phyloP scores from a whole-genome alignment of 495 filamentous ascomycete species.

The Parmelia sp. region DNA sequence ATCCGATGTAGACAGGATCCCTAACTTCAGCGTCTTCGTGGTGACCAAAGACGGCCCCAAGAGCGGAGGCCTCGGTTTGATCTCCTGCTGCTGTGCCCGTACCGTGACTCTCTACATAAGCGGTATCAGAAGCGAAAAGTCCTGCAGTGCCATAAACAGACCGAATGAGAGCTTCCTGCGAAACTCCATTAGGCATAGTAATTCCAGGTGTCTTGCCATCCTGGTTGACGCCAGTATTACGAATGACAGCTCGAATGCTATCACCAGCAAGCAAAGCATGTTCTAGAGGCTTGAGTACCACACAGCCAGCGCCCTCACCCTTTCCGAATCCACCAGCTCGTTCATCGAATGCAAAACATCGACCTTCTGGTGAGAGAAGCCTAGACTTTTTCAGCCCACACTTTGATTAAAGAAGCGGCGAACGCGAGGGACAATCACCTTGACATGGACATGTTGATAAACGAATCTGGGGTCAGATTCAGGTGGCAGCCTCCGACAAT shows the following conservation, averaged over 20 bases:
- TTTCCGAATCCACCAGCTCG: slow-evolving; percentile 37
- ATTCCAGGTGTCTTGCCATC: slow-evolving; percentile 47
- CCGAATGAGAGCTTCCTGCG: slow-evolving; percentile 37
- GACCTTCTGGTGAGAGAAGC: slow-evolving; percentile 5
- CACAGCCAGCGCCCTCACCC: slow-evolving; percentile 38
- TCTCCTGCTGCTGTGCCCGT: not conserved
- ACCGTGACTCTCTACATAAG: slow-evolving; percentile 36
- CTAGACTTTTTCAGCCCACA: not conserved
- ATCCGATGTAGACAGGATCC: slow-evolving; percentile 34
- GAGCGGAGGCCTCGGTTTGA: slow-evolving; percentile 7
- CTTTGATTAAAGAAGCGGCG: not conserved
- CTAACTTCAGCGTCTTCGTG: too few species aligned
- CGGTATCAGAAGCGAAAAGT: slow-evolving; percentile 32
- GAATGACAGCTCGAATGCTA: slow-evolving; percentile 35
- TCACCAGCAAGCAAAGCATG: slow-evolving; percentile 37
- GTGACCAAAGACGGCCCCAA: slow-evolving; percentile 1
- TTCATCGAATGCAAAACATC: slow-evolving; percentile 1
- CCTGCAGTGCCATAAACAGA: slow-evolving; percentile 36
- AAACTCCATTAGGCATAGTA: slow-evolving; percentile 34
- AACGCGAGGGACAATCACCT: slow-evolving; percentile 11
- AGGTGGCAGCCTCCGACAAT: slow-evolving; percentile 34
- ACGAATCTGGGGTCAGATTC: slow-evolving; percentile 26
- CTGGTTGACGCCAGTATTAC: slow-evolving; percentile 33
- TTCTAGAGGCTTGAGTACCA: slow-evolving; percentile 38
- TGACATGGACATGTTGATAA: slow-evolving; percentile 15